Evolutionary conservation across 371 early-diverging fungal species (phyloP).

Genomic region (Lichtheimia ornata): DNA sequence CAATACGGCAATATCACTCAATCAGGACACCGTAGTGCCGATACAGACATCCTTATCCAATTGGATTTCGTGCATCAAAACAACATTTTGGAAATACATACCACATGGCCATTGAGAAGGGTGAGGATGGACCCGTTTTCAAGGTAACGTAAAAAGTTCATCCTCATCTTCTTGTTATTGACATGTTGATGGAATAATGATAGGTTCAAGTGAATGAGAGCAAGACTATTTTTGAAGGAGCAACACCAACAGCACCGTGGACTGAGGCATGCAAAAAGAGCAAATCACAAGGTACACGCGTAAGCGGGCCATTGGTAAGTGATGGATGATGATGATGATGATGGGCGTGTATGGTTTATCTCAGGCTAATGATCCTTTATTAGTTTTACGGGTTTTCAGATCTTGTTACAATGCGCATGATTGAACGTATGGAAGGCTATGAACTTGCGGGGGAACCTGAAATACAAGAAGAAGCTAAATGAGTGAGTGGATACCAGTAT

Average conservation of each 20-base stretch:
- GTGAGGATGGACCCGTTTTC: constrained; percentile 47
- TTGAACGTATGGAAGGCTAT: constrained; percentile 42
- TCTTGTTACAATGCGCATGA: constrained; percentile 41
- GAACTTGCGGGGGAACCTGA: constrained; percentile 27
- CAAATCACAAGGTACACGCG: constrained; percentile 45
- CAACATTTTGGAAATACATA: constrained; percentile 54
- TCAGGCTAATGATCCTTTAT: neutral
- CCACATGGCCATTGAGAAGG: constrained; percentile 51
- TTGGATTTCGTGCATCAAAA: constrained; percentile 59
- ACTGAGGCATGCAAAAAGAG: constrained; percentile 55
- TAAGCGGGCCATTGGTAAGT: constrained; percentile 53
- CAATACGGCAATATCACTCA: neutral
- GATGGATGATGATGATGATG: neutral
- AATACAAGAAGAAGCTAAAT: constrained; percentile 14
- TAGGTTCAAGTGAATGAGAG: constrained; percentile 25
- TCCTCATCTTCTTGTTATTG: neutral
- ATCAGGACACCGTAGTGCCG: constrained; percentile 34
- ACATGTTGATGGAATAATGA: constrained; percentile 14
- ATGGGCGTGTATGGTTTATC: neutral
- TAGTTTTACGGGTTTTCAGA: constrained; percentile 56
- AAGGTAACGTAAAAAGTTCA: constrained; percentile 19
- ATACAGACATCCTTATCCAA: constrained; percentile 59
- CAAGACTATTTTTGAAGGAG: constrained; percentile 41
- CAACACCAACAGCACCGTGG: constrained; percentile 61
- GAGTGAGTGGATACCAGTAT: no score